Base-by-base conservation (phyloP, 1,284 basidiomycete genomes). In the Pyrrhoderma noxium region DNA sequence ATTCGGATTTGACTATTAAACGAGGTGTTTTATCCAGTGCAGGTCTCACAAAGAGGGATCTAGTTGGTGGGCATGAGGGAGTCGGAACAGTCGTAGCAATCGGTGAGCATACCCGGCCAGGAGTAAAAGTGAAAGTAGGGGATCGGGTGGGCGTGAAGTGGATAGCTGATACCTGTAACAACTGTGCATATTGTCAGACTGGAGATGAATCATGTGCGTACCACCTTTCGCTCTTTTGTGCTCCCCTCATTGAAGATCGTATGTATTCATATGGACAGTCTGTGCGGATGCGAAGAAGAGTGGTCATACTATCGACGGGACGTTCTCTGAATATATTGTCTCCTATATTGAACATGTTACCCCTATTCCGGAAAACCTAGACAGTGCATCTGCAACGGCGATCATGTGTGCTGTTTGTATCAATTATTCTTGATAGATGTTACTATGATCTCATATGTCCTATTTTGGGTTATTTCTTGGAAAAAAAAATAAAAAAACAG, bases 61-160 rank as follows among this genome's bases (percentile, higher is more conserved):
- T 92, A 51, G 79, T 93, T 55, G 92, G 90, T 34, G 92, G 92
- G 0, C 90, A 93, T 62, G 89, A 92, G 68, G 89, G 87, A 57
- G 79, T 87, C 14, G 85, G 85, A 8, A 66, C 75, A 47, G 70
- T 93, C 52, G 85, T 93, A 37, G 89, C 88, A 36, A 85, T 93
- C 60, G 89, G 81, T 42, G 71, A 75, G 19, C 71, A 83, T 62
- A 85, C 86, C 0, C 63, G 67, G 31, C 16, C n/a, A 7, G 38
- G 21, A 14, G 38, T 16, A 16, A 40, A 40, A 40, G 77, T 85
- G 57, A 75, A 81, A 59, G 56, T 92, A 25, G 89, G 91, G 21
- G 82, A 92, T 57, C 77, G 85, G 11, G 91, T 94, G 43, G 91
- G 92, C 5, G 81, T 95, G 72, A 94, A 94, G 65, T 89, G 88